Evolutionary conservation across 1,284 basidiomycete species (phyloP).

Genomic region (Papiliotrema terrestris): DNA sequence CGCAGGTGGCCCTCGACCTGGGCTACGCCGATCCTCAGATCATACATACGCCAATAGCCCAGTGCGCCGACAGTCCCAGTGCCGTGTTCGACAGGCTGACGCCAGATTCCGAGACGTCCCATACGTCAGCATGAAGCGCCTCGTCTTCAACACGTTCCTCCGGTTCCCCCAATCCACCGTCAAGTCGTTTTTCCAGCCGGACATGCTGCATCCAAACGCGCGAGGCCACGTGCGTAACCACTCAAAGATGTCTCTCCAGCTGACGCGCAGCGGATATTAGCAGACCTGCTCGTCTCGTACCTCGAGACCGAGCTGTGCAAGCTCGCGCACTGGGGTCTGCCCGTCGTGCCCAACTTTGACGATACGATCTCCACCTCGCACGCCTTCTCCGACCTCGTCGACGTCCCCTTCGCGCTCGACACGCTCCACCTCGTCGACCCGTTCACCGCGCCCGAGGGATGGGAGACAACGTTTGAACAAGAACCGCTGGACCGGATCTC

Average conservation of each 20-base stretch:
- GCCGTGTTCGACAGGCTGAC: background rate
- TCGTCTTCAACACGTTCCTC: constrained; percentile 45
- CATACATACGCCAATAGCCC: constrained; percentile 44
- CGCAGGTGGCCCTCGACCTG: constrained; percentile 42
- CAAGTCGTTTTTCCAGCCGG: constrained; percentile 38
- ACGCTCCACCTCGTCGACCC: constrained; percentile 24
- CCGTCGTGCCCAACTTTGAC: constrained; percentile 15
- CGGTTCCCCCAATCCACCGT: constrained; percentile 40
- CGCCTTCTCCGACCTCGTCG: constrained; percentile 29
- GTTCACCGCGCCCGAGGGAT: constrained; percentile 28
- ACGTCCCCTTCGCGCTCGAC: constrained; percentile 37
- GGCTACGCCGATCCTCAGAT: constrained; percentile 48
- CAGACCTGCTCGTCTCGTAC: constrained; percentile 45
- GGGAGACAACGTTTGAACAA: constrained; percentile 39
- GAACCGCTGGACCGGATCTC: constrained; percentile 23
- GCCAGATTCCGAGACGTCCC: constrained; percentile 3
- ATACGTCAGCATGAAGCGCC: constrained; percentile 32
- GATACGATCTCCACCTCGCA: constrained; percentile 34
- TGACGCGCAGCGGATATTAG: constrained; percentile 36
- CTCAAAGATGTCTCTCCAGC: background rate
- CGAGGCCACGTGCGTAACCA: constrained; percentile 40
- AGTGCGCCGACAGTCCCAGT: constrained; percentile 12
- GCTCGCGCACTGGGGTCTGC: constrained; percentile 37
- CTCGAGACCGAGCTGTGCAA: constrained; percentile 48
- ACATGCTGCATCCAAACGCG: constrained; percentile 45